Evolutionary conservation across 1,284 basidiomycete genomes (phyloP).

Genomic region (Tremellales sp.): DNA sequence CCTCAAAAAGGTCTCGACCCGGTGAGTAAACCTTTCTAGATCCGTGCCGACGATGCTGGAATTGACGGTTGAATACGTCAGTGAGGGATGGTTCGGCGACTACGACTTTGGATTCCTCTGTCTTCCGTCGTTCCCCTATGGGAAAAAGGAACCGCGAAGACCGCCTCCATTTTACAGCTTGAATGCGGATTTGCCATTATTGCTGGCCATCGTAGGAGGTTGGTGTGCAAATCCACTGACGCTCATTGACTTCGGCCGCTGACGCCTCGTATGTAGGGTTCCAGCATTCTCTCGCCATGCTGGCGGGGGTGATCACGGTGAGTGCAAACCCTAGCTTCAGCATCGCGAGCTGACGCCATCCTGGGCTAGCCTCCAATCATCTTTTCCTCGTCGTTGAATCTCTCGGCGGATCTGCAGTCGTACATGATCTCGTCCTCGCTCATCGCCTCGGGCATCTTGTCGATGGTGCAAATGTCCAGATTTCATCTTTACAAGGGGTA

Average conservation of each 20-base stretch:
- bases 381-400: slow-evolving; percentile 53
- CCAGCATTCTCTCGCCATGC: slow-evolving; percentile 30
- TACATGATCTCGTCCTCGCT: slow-evolving; percentile 79
- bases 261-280: too few species aligned
- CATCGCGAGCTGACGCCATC: not conserved
- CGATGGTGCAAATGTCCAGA: slow-evolving; percentile 44
- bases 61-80: too few species aligned
- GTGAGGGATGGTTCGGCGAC: slow-evolving; percentile 68
- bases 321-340: not conserved
- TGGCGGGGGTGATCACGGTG: slow-evolving; percentile 25
- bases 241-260: not conserved
- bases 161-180: slow-evolving; percentile 69
- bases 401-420: slow-evolving; percentile 53
- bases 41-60: too few species aligned
- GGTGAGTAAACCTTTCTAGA: not conserved
- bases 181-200: slow-evolving; percentile 63
- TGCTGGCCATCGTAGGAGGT: slow-evolving; percentile 56
- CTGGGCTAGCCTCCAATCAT: slow-evolving; percentile 63
- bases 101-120: slow-evolving; percentile 71
- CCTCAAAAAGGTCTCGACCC: not conserved
- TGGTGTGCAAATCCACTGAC: not conserved
- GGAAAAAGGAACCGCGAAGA: slow-evolving; percentile 41
- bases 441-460: slow-evolving; percentile 64
- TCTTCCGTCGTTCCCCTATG: slow-evolving; percentile 60
- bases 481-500: slow-evolving; percentile 20